Evolutionary conservation across 2,329 filamentous ascomycete species (phyloP).

Genomic region (Aureobasidium lini): DNA sequence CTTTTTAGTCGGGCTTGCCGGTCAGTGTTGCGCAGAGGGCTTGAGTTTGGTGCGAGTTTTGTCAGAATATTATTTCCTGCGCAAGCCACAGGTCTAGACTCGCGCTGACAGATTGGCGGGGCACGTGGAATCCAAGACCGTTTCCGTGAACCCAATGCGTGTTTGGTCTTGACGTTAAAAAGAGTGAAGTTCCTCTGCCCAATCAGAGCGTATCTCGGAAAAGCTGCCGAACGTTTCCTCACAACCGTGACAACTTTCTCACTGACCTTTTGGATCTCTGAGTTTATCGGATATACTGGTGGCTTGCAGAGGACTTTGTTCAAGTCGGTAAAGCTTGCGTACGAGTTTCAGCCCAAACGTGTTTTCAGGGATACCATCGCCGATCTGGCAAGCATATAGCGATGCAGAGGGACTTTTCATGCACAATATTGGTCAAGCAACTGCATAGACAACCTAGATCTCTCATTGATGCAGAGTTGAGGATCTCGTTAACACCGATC

Average conservation of each 20-base stretch:
- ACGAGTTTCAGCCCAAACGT: not conserved
- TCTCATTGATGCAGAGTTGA: not conserved
- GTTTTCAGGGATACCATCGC: conserved; percentile 1
- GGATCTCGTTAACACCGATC: not conserved
- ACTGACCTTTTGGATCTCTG: not conserved
- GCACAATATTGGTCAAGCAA: not conserved
- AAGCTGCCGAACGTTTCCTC: not conserved
- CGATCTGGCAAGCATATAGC: not conserved
- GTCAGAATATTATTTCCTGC: conserved; percentile 1
- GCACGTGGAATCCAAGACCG: not conserved
- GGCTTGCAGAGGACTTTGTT: not conserved
- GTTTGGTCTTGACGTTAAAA: not conserved
- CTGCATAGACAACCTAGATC: not conserved
- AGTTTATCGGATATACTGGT: conserved; percentile 3
- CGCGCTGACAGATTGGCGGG: not conserved
- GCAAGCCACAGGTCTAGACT: conserved; percentile 8
- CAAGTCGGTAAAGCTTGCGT: not conserved
- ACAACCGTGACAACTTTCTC: not conserved
- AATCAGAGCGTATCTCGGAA: not conserved
- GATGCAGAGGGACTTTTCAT: not conserved
- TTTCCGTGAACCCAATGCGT: not conserved
- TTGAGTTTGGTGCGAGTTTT: not conserved
- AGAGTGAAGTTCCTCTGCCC: not conserved
- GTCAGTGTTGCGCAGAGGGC: not conserved
- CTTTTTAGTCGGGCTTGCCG: not conserved